Conservation (phyloP, 345 rosid genomes). For the Boechera divaricarpa region DNA sequence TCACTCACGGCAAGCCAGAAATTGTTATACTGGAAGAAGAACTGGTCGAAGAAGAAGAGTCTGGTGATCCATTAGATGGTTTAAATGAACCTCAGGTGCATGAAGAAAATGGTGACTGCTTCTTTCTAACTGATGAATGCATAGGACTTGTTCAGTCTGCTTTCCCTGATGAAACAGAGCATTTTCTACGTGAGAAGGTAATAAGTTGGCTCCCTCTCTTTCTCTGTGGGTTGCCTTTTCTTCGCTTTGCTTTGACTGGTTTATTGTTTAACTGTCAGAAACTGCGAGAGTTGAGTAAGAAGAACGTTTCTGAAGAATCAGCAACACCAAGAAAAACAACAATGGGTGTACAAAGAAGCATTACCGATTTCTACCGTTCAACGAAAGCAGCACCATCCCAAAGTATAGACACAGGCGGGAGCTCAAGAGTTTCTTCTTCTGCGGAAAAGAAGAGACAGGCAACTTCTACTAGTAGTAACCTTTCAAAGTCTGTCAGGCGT, state of each 20-base stretch:
- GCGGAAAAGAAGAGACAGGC: slow-evolving; percentile 57
- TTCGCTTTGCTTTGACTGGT: background rate
- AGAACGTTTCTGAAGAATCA: slow-evolving; percentile 51
- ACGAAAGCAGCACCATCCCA: slow-evolving; percentile 48
- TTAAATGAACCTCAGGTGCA: slow-evolving; percentile 53
- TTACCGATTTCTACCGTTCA: slow-evolving; percentile 80
- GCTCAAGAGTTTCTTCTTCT: slow-evolving; percentile 25
- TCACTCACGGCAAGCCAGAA: slow-evolving; percentile 38
- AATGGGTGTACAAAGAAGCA: slow-evolving; percentile 61
- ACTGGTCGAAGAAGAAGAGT: slow-evolving; percentile 53
- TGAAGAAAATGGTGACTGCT: slow-evolving; percentile 57
- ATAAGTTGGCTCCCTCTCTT: slow-evolving; percentile 7
- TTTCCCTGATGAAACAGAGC: slow-evolving; percentile 69
- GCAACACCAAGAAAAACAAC: slow-evolving; percentile 43
- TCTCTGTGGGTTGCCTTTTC: background rate
- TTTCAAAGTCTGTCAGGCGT: slow-evolving; percentile 77
- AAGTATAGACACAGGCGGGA: slow-evolving; percentile 14
- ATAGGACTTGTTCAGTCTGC: slow-evolving; percentile 69
- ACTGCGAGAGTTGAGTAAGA: slow-evolving; percentile 51
- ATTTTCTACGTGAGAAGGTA: slow-evolving; percentile 76
- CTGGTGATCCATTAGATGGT: slow-evolving; percentile 56
- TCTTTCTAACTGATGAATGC: slow-evolving; percentile 77
- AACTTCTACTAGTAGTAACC: slow-evolving; percentile 40
- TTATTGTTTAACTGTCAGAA: slow-evolving; percentile 30
- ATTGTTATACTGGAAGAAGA: slow-evolving; percentile 47